Conservation (phyloP, 2,329 filamentous ascomycete species). For the Penicillium decumbens region DNA sequence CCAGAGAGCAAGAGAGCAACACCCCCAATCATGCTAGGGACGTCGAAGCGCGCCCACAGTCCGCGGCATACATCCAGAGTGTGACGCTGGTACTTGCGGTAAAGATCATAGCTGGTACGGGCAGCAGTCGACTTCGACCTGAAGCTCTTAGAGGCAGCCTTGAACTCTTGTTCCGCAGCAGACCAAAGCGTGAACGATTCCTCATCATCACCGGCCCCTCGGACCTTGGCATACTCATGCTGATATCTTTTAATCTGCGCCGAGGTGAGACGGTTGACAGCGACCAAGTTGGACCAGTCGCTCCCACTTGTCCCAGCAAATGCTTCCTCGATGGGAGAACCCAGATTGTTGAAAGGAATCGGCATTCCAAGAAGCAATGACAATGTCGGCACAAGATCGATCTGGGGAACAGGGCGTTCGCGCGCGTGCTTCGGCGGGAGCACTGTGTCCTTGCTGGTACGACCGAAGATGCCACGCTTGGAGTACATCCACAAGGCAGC, state of each 20-base stretch:
- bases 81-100: conserved; percentile 68
- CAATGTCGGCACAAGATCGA: conserved; percentile 90
- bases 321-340: conserved; percentile 86
- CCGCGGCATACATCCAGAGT: conserved; percentile 74
- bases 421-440: conserved; percentile 66
- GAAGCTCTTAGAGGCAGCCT: conserved; percentile 40
- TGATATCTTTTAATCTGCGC: conserved; percentile 90
- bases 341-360: conserved; percentile 94
- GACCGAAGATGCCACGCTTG: conserved; percentile 77
- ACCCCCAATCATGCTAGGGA: conserved; percentile 77
- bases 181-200: conserved; percentile 58
- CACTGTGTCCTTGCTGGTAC: conserved; percentile 57
- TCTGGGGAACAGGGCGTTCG: conserved; percentile 69
- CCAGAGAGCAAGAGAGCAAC: conserved; percentile 65
- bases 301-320: conserved; percentile 68
- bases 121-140: conserved; percentile 37
- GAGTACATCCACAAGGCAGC: conserved; percentile 99
- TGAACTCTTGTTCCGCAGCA: conserved; percentile 53
- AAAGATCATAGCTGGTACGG: conserved; percentile 52
- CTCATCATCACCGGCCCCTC: conserved; percentile 60
- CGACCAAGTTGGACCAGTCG: conserved; percentile 71
- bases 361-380: conserved; percentile 83
- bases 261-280: conserved; percentile 70
- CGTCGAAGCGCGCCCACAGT: conserved; percentile 89
- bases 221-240: conserved; percentile 69